Evolutionary conservation across 768 basidiomycete genomes (phyloP), one percentile per base, ranked within the genome.

Genomic region (Lactifluus volemus): DNA sequence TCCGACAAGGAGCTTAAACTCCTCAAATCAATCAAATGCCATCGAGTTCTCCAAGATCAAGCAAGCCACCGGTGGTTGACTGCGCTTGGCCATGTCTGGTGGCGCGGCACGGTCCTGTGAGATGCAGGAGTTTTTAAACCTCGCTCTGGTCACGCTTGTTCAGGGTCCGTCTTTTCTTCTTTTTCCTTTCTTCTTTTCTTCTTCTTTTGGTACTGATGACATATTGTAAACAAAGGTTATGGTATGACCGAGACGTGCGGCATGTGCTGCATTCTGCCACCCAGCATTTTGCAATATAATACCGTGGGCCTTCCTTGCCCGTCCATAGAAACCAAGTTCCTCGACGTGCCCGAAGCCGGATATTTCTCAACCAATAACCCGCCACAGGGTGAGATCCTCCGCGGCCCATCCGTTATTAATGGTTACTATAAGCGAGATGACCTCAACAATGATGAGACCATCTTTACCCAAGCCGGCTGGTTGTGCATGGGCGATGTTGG

Each of bases 241-340:
- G 95, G 96, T 38, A 86, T 98, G 84, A 99, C 96, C n/a, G 96
- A 98, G 70, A 86, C 91, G 1, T 86, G 89, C 68, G 91, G 90
- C 44, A 93, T 96, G 91, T 90, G 87, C 69, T 79, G 84, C 30
- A 81, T 98, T 64, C 79, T 97, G 25, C 91, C 92, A 4, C 95
- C 94, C n/a, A n/a, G n/a, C n/a, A n/a, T n/a, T n/a, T n/a, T 88
- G 81, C 81, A 81, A 48, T 88, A 83, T 69, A 84, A 86, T 15
- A 70, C 78, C 10, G 93, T 92, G 49, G 96, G 96, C 17, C 78
- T 91, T n/a, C 92, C 93, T 6, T 82, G 88, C 41, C 92, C 95
- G 1, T 89, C 88, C 19, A 79, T 84, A 54, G 96, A 99, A 73
- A 80, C 96, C 78, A 98, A 97, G 75, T 76, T 92, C 54, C 75